These are phyloP conservation scores for Dimargaris verticillata DNA, from an alignment of 192 early-diverging fungal genomes.

Conservation along the genomic window DNA sequence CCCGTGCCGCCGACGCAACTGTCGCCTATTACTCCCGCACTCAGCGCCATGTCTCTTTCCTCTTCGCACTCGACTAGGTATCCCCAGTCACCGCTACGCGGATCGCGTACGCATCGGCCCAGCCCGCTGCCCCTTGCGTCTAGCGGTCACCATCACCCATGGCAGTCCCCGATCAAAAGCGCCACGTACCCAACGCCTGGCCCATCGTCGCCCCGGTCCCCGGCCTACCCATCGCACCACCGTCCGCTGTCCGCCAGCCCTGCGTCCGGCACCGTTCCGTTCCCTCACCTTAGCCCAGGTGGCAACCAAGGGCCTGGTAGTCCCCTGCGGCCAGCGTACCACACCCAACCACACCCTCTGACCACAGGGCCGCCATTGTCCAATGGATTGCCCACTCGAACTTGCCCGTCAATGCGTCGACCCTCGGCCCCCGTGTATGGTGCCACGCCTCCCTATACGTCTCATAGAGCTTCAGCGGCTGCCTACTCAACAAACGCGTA, in stretches of 20 bases:
- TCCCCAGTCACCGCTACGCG: not conserved
- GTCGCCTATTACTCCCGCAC: conserved; percentile 14
- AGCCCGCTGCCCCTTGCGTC: not conserved
- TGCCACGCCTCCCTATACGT: too few relatives aligned
- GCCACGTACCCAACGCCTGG: conserved; percentile 13
- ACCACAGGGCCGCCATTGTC: not conserved
- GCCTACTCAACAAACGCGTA: too few relatives aligned
- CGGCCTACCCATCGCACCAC: conserved; percentile 7
- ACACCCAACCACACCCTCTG: not conserved
- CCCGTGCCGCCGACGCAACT: conserved; percentile 6
- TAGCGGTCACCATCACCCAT: not conserved
- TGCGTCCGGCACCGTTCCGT: not conserved
- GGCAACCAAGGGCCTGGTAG: not conserved
- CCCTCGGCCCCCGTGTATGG: too few relatives aligned
- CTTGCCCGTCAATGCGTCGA: not conserved
- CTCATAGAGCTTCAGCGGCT: too few relatives aligned
- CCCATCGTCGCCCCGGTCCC: conserved; percentile 12
- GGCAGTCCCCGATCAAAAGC: not conserved
- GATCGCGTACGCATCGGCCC: not conserved
- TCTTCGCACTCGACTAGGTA: conserved; percentile 2
- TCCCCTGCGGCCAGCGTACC: not conserved
- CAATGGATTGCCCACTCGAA: not conserved
- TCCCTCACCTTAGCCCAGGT: not conserved
- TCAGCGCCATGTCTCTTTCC: conserved; percentile 15
- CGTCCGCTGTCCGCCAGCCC: not conserved